phyloP scores from a whole-genome alignment of 2,329 filamentous ascomycete genomes.

The Colletotrichum liaoningense region DNA sequence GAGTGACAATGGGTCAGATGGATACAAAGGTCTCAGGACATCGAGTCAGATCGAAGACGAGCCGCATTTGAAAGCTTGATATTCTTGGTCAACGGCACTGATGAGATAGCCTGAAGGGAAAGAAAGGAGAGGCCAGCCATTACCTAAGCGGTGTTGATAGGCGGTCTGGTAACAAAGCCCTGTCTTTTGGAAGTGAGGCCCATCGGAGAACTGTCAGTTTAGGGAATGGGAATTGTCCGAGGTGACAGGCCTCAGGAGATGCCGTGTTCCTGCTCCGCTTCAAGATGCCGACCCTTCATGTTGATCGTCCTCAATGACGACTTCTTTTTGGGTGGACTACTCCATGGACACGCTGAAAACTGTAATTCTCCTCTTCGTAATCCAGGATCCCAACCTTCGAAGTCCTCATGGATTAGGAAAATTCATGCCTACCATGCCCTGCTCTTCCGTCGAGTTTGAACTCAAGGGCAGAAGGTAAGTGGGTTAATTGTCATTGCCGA shows the following conservation, averaged over 20 bases:
- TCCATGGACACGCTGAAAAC: too few relatives aligned
- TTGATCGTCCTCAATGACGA: not conserved
- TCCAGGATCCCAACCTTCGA: too few relatives aligned
- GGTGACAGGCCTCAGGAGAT: not conserved
- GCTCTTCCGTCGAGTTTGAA: too few relatives aligned
- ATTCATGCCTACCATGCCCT: too few relatives aligned
- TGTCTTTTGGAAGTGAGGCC: not conserved
- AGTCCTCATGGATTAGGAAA: too few relatives aligned
- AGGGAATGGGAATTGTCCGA: not conserved
- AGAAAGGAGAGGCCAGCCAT: not conserved
- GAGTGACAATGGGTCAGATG: slow-evolving; percentile 20
- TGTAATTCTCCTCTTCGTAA: too few relatives aligned
- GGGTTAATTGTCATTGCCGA: too few relatives aligned
- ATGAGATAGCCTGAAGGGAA: not conserved
- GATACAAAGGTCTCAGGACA: not conserved
- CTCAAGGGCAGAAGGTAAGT: too few relatives aligned
- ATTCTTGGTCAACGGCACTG: not conserved
- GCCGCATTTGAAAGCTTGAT: not conserved
- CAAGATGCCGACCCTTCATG: not conserved
- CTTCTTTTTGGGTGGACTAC: too few relatives aligned
- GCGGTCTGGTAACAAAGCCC: not conserved
- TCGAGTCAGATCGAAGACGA: not conserved
- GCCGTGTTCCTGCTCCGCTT: not conserved
- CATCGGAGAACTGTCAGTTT: not conserved
- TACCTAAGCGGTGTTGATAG: not conserved